A percentile compares a stretch with the other conserved stretches of the same genome.
phyloP scores from a whole-genome alignment of 2,329 filamentous ascomycete genomes.

The Cladosporium velox region DNA sequence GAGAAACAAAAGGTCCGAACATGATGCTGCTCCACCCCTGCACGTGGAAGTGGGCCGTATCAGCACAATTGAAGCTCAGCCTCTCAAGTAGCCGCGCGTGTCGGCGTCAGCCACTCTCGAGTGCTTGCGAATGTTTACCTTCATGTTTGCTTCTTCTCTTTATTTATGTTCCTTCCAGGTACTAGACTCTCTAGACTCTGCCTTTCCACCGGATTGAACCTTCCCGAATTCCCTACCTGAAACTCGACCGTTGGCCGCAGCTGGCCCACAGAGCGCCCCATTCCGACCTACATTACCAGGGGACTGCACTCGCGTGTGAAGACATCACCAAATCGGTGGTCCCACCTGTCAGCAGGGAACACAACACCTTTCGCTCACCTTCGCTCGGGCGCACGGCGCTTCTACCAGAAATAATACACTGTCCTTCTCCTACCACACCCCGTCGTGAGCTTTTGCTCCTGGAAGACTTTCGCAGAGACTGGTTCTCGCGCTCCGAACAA shows the following conservation, averaged over 20 bases:
- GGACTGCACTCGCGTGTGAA: slow-evolving; percentile 1
- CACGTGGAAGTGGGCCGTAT: background rate
- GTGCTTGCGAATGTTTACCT: background rate
- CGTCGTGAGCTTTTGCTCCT: background rate
- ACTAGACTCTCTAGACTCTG: background rate
- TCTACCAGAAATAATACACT: background rate
- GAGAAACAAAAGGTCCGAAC: background rate
- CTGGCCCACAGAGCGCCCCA: background rate
- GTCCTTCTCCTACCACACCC: background rate
- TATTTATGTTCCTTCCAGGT: background rate
- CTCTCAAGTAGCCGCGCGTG: background rate
- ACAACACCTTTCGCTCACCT: slow-evolving; percentile 9
- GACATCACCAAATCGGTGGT: slow-evolving; percentile 12
- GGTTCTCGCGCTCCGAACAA: slow-evolving; percentile 19
- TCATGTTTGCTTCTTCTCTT: background rate
- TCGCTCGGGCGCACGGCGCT: slow-evolving; percentile 9
- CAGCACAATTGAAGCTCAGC: background rate
- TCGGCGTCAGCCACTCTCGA: background rate
- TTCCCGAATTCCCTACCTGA: background rate
- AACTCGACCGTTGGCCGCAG: background rate
- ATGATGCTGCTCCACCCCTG: background rate
- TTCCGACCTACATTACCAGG: background rate
- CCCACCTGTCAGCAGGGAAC: slow-evolving; percentile 10
- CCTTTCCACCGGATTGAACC: background rate
- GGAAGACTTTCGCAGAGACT: background rate